Conservation (phyloP, 345 rosid species). For the Bruguiera sexangula region DNA sequence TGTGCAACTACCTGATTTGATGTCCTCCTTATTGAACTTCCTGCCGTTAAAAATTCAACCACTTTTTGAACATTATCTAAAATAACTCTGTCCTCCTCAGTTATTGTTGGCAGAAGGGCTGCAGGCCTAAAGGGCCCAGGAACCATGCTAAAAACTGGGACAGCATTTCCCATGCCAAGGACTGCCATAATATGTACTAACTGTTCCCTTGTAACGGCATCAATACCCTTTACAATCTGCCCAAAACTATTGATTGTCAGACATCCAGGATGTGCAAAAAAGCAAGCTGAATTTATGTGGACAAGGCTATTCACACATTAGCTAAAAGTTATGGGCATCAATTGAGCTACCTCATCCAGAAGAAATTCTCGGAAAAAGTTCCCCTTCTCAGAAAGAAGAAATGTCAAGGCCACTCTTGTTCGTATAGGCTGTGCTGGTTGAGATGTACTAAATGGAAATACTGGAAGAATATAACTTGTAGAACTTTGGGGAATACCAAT, state of each 20-base stretch:
- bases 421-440: constrained; percentile 57
- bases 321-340: neutral
- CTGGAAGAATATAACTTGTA: constrained; percentile 32
- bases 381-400: constrained; percentile 83
- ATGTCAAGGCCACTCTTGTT: constrained; percentile 86
- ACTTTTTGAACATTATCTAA: constrained; percentile 75
- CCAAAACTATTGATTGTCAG: constrained; percentile 5
- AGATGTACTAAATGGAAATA: constrained; percentile 34
- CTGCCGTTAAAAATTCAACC: constrained; percentile 68
- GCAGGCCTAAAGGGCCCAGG: constrained; percentile 77
- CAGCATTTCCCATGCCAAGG: constrained; percentile 57
- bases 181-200: constrained; percentile 64
- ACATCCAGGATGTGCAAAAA: constrained; percentile 1
- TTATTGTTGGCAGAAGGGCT: constrained; percentile 71
- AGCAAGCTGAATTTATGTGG: neutral
- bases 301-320: neutral
- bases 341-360: constrained; percentile 74
- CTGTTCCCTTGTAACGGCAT: constrained; percentile 91
- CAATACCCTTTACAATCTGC: constrained; percentile 94
- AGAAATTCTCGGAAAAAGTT: constrained; percentile 92
- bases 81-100: constrained; percentile 74
- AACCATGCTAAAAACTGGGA: constrained; percentile 79
- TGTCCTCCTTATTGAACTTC: constrained; percentile 52
- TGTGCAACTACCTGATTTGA: constrained; percentile 52
- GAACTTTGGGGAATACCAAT: constrained; percentile 62